phyloP scores from a whole-genome alignment of 78 protist genomes.

The Dictyostelium capitatum region DNA sequence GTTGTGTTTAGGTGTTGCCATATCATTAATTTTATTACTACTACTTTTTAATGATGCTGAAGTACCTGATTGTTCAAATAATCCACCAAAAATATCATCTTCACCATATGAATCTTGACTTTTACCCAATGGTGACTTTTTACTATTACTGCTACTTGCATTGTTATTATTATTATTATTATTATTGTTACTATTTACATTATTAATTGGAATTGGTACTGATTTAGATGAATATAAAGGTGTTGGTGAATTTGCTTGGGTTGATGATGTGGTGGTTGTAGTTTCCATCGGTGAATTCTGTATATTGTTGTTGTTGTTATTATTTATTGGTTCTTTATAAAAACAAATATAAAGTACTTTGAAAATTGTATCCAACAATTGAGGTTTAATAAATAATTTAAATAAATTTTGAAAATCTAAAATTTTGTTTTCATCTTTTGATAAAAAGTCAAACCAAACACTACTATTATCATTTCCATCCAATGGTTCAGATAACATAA shows the following conservation, averaged over 20 bases:
- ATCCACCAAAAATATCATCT: slow-evolving; percentile 29
- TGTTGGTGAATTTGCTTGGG: not conserved
- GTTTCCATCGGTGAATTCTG: not conserved
- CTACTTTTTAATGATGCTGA: not conserved
- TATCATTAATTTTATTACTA: not conserved
- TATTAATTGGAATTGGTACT: not conserved
- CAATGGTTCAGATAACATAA: slow-evolving; percentile 25
- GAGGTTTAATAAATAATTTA: slow-evolving; percentile 10
- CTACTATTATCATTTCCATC: not conserved
- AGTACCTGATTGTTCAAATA: slow-evolving; percentile 6
- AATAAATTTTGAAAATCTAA: slow-evolving; percentile 22
- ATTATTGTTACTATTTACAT: not conserved
- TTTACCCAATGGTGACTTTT: not conserved
- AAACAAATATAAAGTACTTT: slow-evolving; percentile 35
- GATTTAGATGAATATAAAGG: slow-evolving; percentile 2
- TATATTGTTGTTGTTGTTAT: not conserved
- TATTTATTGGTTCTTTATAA: not conserved
- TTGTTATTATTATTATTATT: not conserved
- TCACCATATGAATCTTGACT: slow-evolving; percentile 20
- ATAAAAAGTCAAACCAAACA: slow-evolving; percentile 45
- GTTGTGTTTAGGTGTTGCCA: not conserved
- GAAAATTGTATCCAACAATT: slow-evolving; percentile 36
- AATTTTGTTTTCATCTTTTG: not conserved
- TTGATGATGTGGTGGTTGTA: not conserved
- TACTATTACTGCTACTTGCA: not conserved